Evolutionary conservation across 2,329 filamentous ascomycete species (phyloP), one percentile per base, ranked within the genome.

Genomic region (Cryphonectria nitschkei): DNA sequence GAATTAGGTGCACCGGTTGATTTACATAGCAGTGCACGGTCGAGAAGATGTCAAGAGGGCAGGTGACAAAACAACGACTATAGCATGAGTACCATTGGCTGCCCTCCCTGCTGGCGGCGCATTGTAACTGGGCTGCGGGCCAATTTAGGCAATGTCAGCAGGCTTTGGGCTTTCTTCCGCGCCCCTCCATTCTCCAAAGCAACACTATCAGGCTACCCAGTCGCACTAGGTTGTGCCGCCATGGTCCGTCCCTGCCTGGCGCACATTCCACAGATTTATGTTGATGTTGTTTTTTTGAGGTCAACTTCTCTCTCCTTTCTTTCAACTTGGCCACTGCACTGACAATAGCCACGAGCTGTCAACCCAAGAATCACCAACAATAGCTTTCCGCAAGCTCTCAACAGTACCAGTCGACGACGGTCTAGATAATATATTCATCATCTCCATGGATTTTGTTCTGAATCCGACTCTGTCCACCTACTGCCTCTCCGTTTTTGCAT

Each of bases 381-480:
- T 52, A 68, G 41, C 68, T 63, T 26, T 68, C n/a, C 26, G 19
- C 16, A 37, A 70, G 29, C 54, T 56, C 34, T 58, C 50, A 32
- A 60, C 26, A 54, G 32, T 26, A 34, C 37, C 32, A 32, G 43
- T 70, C 39, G 37, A 37, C 13, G 16, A 14, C 65, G 16, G 46
- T n/a, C 60, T 41, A n/a, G 43, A 64, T 39, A 68, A 39, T 41
- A 22, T 52, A 60, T 39, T 50, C 37, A 60, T 65, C 34, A 60
- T 58, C 67, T 74, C 67, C 76, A 78, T 78, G 77, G 76, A 78
- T 76, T 74, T 75, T 70, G 68, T 70, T 68, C 68, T 66, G 64
- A 70, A 67, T 63, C 67, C 72, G 65, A 69, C 39, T 43, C 67
- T 63, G 43, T 64, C 71, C 69, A 65, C 71, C 14, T 60, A 37